A percentile compares a stretch with the other conserved stretches of the same genome.
phyloP scores from a whole-genome alignment of 2,329 filamentous ascomycete species.

The Trichophyton schoenleinii region DNA sequence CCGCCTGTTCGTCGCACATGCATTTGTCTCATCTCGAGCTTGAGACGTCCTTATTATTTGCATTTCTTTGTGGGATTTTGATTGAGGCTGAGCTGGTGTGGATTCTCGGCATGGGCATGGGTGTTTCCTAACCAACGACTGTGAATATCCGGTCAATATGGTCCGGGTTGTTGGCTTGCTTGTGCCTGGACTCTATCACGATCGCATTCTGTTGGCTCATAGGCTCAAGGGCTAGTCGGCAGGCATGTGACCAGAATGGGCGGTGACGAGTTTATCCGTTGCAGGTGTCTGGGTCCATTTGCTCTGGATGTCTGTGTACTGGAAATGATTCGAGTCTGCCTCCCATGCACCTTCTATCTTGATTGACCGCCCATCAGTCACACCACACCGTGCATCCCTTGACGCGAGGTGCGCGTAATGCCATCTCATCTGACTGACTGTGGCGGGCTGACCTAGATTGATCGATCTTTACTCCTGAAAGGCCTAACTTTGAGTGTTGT shows the following conservation, averaged over 20 bases:
- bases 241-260: neutral
- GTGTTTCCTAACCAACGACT: neutral
- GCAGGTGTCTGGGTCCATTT: neutral
- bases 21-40: neutral
- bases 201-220: conserved; percentile 2
- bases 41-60: neutral
- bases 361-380: neutral
- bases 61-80: neutral
- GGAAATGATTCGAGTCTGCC: neutral
- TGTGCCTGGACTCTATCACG: neutral
- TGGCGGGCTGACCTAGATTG: neutral
- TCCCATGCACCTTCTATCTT: neutral
- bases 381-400: neutral
- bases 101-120: neutral
- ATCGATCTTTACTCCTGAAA: neutral
- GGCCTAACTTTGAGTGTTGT: neutral
- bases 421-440: neutral
- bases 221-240: neutral
- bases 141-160: neutral
- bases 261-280: conserved; percentile 1
- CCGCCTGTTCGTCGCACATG: neutral
- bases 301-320: neutral
- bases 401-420: neutral
- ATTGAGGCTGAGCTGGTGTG: conserved; percentile 1
- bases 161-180: neutral